Evolutionary conservation across 164 flowering plant species (phyloP), one percentile per base, ranked within the genome.

Genomic region (Vitis rotundifolia): DNA sequence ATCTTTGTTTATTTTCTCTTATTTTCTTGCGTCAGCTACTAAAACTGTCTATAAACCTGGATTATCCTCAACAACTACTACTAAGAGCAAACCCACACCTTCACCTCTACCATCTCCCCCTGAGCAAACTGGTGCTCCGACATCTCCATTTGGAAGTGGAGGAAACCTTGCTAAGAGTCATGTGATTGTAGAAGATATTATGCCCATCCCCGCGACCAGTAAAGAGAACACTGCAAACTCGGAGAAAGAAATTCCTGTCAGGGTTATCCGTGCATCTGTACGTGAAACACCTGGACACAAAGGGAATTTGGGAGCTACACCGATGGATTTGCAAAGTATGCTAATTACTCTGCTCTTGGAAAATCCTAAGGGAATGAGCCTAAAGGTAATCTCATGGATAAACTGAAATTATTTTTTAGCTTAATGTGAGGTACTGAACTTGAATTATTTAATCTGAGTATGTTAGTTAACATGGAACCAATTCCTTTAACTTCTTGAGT

Each of bases 31-130:
- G 66, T 58, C 63, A 59, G 68, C 71, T 80, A 76, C 82, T 64
- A 93, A 88, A 77, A 72, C 89, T 60, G 63, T 73, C 49, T 67
- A 65, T 58, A 93, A 80, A 79, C 10, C 89, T 68, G 86, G 85
- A 68, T 44, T 72, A 22, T 56, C 90, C 54, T 73, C 89, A 28
- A 68, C 82, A 64, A 55, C 80, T 65, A 58, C 74, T 78, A 73
- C 68, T 5, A 93, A 87, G 79, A 78, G 80, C 63, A 83, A 84
- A 71, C 77, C 44, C 48, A 78, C 94, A 49, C 72, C 84, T 77
- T 93, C 99, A 65, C 97, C 98, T 66, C 59, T 77, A 69, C 84
- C 88, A 68, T 89, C 97, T 64, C 86, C 96, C 53, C 91, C 81
- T 47, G 81, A 82, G 59, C 88, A 82, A 68, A 73, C 73, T 63